Base-by-base conservation (phyloP, 108 stramenopile genomes). In the Cylindrotheca closterium region DNA sequence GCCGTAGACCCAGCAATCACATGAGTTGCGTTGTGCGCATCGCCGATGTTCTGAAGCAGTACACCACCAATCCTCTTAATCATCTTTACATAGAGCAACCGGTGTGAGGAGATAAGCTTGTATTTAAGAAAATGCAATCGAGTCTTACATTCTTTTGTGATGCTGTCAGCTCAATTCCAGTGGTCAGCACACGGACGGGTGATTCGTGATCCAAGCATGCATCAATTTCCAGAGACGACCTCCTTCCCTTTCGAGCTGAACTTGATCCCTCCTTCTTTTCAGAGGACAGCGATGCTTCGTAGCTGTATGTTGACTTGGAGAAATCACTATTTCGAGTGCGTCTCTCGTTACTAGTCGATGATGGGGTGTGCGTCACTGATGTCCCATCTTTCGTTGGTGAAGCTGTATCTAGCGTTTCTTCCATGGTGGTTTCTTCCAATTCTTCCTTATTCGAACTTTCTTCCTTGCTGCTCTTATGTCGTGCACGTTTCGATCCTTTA, bases 1-100 rank as follows among this genome's bases (percentile, higher is more conserved):
- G 65, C 65, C 42, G 71, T 75, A 47, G 77, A 75, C 8, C 66
- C 77, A 21, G 76, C 84, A 50, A 85, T 82, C 4, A 79, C 64
- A 69, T 85, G 79, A 22, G 79, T 82, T n/a, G 79, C 80, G 19
- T 54, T 65, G 1, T 50, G 30, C 27, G 84, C 79, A 58, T 85
- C 60, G 30, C 80, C 76, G 30, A 82, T 52, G 8, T 67, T 67
- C 37, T 42, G 7, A 12, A 82, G 47, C 7, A 84, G 32, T 30
- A 64, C 54, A 3, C 79, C 83, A 26, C 83, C 83, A 28, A 84
- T 80, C 47, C 65, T 31, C 4, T 81, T 51, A 21, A 84, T 67
- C 70, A 79, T 75, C 75, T 81, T 19, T 30, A 37, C 4, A 21
- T 1, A 1, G 31, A 49, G 2, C 2, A 28, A 34, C 2, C 17